Percentiles rank a stretch among this genome's conserved stretches.
phyloP scores from a whole-genome alignment of 192 early-diverging fungal species.

The Coemansia sp. region DNA sequence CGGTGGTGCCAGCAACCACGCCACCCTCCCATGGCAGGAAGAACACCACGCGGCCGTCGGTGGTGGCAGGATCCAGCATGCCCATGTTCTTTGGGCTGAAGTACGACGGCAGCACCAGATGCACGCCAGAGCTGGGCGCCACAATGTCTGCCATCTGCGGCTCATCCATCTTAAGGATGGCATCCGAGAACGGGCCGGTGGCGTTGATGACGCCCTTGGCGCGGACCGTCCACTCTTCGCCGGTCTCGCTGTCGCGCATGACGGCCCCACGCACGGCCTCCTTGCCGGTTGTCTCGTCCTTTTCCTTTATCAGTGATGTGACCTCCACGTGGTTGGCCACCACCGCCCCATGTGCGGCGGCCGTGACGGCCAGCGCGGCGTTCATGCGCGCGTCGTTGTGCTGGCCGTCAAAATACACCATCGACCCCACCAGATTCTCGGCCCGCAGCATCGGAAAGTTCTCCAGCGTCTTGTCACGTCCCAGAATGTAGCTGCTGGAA shows the following conservation, averaged over 20 bases:
- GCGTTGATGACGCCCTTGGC: slow-evolving; percentile 96
- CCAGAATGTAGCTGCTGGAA: slow-evolving; percentile 81
- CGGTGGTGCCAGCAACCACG: slow-evolving; percentile 94
- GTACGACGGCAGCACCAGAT: slow-evolving; percentile 94
- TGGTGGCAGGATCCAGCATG: slow-evolving; percentile 89
- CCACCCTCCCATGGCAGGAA: slow-evolving; percentile 97
- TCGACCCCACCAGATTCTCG: slow-evolving; percentile 84
- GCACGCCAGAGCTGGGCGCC: slow-evolving; percentile 88
- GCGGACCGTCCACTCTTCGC: slow-evolving; percentile 80
- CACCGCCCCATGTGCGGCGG: slow-evolving; percentile 84
- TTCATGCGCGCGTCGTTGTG: slow-evolving; percentile 99
- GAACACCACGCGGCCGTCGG: slow-evolving; percentile 95
- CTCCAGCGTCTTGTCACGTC: slow-evolving; percentile 82
- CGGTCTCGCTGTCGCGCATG: slow-evolving; percentile 79
- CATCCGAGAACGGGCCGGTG: slow-evolving; percentile 73
- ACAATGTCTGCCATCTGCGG: slow-evolving; percentile 79
- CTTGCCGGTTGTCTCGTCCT: slow-evolving; percentile 40
- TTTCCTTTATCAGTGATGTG: slow-evolving; percentile 71
- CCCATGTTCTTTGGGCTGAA: slow-evolving; percentile 94
- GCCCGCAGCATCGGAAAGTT: slow-evolving; percentile 94
- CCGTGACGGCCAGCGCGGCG: slow-evolving; percentile 87
- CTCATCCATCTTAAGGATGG: slow-evolving; percentile 87
- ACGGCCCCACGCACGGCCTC: slow-evolving; percentile 74
- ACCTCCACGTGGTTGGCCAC: slow-evolving; percentile 95
- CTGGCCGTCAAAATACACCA: slow-evolving; percentile 97